Percentiles rank a stretch among this genome's conserved stretches.
These are phyloP conservation scores for Pythium folliculosum DNA, from an alignment of 352 stramenopile genomes.

Conservation along the genomic window DNA sequence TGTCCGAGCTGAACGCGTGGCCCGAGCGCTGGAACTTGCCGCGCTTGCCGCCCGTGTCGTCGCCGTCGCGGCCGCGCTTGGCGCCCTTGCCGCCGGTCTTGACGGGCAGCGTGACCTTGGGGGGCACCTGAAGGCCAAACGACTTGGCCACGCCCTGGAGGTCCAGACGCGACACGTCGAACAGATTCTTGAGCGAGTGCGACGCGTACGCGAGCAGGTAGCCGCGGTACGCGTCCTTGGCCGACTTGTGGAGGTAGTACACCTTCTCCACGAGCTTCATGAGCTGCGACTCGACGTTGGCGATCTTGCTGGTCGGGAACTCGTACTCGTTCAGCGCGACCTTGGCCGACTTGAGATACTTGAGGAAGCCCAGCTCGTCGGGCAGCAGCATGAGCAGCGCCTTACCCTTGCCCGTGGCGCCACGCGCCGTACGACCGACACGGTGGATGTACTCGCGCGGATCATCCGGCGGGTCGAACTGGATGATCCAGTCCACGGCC, in stretches of 20 bases:
- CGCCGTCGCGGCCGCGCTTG: conserved; percentile 61
- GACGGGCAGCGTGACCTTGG: conserved; percentile 95
- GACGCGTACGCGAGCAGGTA: conserved; percentile 98
- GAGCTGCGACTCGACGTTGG: conserved; percentile 97
- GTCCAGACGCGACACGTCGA: conserved; percentile 97
- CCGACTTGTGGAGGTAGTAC: conserved; percentile 98
- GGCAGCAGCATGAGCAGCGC: conserved; percentile 98
- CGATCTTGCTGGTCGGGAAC: conserved; percentile 97
- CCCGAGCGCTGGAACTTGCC: conserved; percentile 82
- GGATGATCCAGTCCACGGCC: conserved; percentile 99
- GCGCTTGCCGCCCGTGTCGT: conserved; percentile 45
- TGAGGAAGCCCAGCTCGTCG: conserved; percentile 97
- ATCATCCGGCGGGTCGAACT: conserved; percentile 99
- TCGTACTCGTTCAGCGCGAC: conserved; percentile 99
- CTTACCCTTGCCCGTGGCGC: conserved; percentile 88
- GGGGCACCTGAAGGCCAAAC: conserved; percentile 97
- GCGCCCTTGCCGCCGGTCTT: conserved; percentile 80
- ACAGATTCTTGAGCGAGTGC: conserved; percentile 98
- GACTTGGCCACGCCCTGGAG: conserved; percentile 95
- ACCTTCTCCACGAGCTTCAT: conserved; percentile 99
- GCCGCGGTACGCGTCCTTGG: conserved; percentile 96
- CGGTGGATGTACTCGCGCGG: conserved; percentile 98
- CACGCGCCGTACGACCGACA: conserved; percentile 85
- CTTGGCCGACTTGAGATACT: conserved; percentile 97
- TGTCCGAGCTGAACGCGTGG: conserved; percentile 96